Percentiles rank a stretch among this genome's conserved stretches.
These are phyloP conservation scores for Ophiocordyceps camponoti-leonardi DNA, from an alignment of 2,329 filamentous ascomycete species.

Conservation along the genomic window DNA sequence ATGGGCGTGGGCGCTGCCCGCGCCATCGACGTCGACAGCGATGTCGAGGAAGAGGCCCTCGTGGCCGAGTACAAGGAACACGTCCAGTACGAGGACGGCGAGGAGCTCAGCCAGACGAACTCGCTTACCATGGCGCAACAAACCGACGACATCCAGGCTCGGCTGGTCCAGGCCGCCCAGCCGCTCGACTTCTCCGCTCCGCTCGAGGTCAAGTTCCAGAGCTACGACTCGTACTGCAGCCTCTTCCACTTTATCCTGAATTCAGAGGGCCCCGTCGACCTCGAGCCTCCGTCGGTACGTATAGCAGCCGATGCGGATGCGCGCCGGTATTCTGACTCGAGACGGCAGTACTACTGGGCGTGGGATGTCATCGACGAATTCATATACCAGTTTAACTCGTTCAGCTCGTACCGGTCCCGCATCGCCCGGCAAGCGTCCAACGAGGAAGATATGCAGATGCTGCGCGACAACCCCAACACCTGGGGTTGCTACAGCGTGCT, in stretches of 20 bases:
- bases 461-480: conserved; percentile 94
- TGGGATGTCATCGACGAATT: conserved; percentile 99
- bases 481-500: conserved; percentile 99
- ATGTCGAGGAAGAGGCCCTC: conserved; percentile 89
- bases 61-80: conserved; percentile 94
- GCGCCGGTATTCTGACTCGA: neutral
- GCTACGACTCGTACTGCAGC: conserved; percentile 99
- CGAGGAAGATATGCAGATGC: conserved; percentile 78
- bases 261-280: conserved; percentile 94
- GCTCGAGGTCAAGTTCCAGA: conserved; percentile 92
- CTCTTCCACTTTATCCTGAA: conserved; percentile 98
- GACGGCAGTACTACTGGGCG: conserved; percentile 82
- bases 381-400: conserved; percentile 99
- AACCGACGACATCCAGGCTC: conserved; percentile 82
- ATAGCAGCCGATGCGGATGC: conserved; percentile 4
- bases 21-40: conserved; percentile 63
- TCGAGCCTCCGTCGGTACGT: conserved; percentile 89
- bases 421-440: conserved; percentile 70
- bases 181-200: conserved; percentile 92
- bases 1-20: conserved; percentile 37
- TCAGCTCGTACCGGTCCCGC: conserved; percentile 90
- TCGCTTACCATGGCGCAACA: conserved; percentile 55
- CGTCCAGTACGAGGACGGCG: conserved; percentile 79
- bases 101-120: conserved; percentile 60
- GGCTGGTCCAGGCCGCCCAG: conserved; percentile 79